These are phyloP conservation scores for Gaeumannomyces tritici DNA, from an alignment of 2,329 filamentous ascomycete species.

Conservation along the genomic window DNA sequence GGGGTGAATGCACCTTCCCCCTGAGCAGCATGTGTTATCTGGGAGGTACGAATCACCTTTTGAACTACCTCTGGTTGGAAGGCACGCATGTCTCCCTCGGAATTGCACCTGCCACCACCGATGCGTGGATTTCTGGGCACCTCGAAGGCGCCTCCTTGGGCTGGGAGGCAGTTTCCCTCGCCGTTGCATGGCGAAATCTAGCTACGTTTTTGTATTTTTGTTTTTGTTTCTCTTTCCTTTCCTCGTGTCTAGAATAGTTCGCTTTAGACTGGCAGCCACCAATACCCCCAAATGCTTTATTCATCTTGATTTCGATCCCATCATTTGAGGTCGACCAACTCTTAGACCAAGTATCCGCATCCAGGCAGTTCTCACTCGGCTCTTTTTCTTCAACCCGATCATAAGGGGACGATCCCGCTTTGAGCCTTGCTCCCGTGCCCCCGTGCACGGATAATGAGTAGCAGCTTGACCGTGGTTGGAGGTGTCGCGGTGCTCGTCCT, in stretches of 20 bases:
- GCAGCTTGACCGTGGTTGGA: neutral
- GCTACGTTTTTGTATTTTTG: neutral
- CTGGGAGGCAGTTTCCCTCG: neutral
- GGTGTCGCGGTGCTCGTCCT: neutral
- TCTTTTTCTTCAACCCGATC: neutral
- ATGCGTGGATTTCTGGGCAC: neutral
- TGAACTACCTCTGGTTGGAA: neutral
- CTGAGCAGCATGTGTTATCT: neutral
- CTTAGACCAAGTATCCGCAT: neutral
- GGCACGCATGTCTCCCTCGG: neutral
- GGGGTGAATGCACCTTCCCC: neutral
- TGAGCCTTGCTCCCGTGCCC: neutral
- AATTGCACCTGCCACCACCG: neutral
- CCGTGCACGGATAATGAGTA: conserved; percentile 3
- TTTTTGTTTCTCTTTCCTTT: neutral
- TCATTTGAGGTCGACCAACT: neutral
- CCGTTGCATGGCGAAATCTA: neutral
- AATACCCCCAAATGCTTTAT: neutral
- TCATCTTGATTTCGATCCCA: neutral
- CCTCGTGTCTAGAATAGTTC: neutral
- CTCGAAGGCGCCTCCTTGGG: neutral
- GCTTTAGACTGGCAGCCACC: neutral
- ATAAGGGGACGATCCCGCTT: neutral
- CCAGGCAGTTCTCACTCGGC: neutral
- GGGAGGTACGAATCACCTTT: neutral